These are phyloP conservation scores for Yamadazyma mexicana DNA, from an alignment of 1,139 yeast species.

Conservation along the genomic window DNA sequence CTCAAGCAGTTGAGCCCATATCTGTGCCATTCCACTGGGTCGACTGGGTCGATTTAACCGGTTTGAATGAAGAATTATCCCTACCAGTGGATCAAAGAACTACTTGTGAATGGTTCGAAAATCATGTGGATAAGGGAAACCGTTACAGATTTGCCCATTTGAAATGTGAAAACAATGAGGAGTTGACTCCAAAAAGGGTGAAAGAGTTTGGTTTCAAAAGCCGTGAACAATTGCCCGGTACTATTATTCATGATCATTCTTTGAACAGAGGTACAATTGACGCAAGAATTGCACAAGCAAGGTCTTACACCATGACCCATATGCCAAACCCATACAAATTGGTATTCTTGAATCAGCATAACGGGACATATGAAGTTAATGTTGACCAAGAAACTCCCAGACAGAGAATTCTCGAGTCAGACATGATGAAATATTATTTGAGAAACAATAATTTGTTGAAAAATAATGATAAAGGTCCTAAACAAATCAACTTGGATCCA, in stretches of 20 bases:
- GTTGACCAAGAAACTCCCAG: constrained; percentile 18
- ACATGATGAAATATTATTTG: constrained; percentile 25
- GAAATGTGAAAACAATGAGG: constrained; percentile 21
- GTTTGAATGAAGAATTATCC: constrained; percentile 18
- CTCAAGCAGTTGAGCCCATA: constrained; percentile 6
- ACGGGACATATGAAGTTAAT: constrained; percentile 28
- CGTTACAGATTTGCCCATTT: constrained; percentile 12
- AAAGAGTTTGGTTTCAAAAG: constrained; percentile 21
- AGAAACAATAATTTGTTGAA: constrained; percentile 10
- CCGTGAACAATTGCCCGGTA: constrained; percentile 26
- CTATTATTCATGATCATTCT: constrained; percentile 17
- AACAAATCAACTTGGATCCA: constrained; percentile 18
- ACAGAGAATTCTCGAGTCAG: constrained; percentile 24
- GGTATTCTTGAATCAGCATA: constrained; percentile 23
- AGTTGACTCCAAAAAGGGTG: constrained; percentile 20
- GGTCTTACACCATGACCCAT: constrained; percentile 25
- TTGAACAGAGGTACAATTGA: constrained; percentile 22
- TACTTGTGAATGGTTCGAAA: constrained; percentile 14
- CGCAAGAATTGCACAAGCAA: constrained; percentile 26
- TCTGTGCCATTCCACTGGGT: constrained; percentile 31
- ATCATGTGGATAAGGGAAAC: constrained; percentile 11
- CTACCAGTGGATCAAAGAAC: constrained; percentile 17
- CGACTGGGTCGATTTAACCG: constrained; percentile 29
- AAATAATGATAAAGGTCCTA: constrained; percentile 8
- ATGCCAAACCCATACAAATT: constrained; percentile 25